Evolutionary conservation across 2,329 filamentous ascomycete genomes (phyloP).

Genomic region (Reticulascus tulasneorum): DNA sequence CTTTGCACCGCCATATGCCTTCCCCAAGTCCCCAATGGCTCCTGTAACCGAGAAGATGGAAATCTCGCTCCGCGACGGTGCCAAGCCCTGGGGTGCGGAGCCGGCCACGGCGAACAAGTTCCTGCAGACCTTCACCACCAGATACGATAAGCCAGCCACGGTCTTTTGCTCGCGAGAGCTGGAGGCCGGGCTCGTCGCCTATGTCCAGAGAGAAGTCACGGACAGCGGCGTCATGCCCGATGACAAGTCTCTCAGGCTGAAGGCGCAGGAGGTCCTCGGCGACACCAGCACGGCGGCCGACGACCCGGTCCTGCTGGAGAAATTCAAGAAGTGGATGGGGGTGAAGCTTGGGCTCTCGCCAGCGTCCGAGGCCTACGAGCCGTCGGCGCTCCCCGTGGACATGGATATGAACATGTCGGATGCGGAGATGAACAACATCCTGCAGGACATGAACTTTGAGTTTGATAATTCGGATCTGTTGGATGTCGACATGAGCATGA

Average conservation of each 20-base stretch:
- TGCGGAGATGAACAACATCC: constrained; percentile 34
- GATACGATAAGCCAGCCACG: constrained; percentile 41
- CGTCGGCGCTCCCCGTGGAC: constrained; percentile 19
- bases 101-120: constrained; percentile 44
- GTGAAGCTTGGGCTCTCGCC: constrained; percentile 19
- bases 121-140: constrained; percentile 38
- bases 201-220: constrained; percentile 37
- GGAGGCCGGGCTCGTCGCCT: constrained; percentile 48
- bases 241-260: constrained; percentile 42
- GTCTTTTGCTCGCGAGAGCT: constrained; percentile 58
- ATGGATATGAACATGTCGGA: constrained; percentile 33
- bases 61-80: constrained; percentile 29
- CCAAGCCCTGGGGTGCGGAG: constrained; percentile 39
- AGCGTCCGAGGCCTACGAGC: neutral
- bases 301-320: constrained; percentile 45
- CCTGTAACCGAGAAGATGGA: constrained; percentile 16
- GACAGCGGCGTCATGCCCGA: constrained; percentile 38
- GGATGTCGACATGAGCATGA: constrained; percentile 10
- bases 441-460: constrained; percentile 41
- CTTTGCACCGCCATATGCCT: constrained; percentile 52
- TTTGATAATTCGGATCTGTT: constrained; percentile 23
- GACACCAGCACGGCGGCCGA: constrained; percentile 49
- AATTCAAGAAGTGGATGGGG: constrained; percentile 50
- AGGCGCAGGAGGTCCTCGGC: constrained; percentile 45
- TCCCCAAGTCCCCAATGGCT: constrained; percentile 32